Percentiles rank a stretch among this genome's conserved stretches.
phyloP scores from a whole-genome alignment of 805 yeast species.

The Saturnispora halmiae region DNA sequence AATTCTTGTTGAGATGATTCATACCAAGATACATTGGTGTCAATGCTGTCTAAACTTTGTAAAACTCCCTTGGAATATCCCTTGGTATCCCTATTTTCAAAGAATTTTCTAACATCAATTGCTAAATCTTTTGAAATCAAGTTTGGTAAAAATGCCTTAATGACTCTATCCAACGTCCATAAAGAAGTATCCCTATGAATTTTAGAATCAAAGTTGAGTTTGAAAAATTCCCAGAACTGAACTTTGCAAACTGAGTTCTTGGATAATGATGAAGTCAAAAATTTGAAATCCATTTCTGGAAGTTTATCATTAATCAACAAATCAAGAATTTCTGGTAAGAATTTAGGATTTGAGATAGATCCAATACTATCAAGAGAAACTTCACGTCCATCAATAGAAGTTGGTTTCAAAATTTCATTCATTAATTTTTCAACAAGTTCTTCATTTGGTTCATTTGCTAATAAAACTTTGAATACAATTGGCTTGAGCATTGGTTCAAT shows the following conservation, averaged over 20 bases:
- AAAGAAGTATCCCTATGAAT: constrained; percentile 34
- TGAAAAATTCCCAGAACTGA: constrained; percentile 42
- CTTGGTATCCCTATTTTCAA: constrained; percentile 36
- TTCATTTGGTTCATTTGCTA: constrained; percentile 29
- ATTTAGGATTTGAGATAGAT: constrained; percentile 29
- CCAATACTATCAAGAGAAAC: constrained; percentile 51
- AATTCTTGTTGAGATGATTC: constrained; percentile 36
- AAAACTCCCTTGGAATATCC: constrained; percentile 51
- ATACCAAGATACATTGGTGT: constrained; percentile 43
- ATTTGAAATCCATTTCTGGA: constrained; percentile 52
- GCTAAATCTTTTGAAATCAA: constrained; percentile 30
- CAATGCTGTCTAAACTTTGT: constrained; percentile 49
- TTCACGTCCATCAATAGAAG: constrained; percentile 51
- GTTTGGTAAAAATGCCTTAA: constrained; percentile 28
- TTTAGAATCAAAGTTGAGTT: constrained; percentile 33
- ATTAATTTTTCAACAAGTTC: constrained; percentile 33
- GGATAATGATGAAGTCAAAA: constrained; percentile 39
- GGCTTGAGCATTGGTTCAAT: constrained; percentile 34
- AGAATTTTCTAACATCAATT: constrained; percentile 35
- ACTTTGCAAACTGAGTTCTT: constrained; percentile 36
- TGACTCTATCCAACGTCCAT: constrained; percentile 30
- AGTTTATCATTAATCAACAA: constrained; percentile 36
- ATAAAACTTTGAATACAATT: constrained; percentile 36
- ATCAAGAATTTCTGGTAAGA: constrained; percentile 32
- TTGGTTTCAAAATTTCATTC: constrained; percentile 41